Evolutionary conservation across 208 protist genomes (phyloP), one percentile per base, ranked within the genome.

Genomic region (Tritrichomonas foetus): DNA sequence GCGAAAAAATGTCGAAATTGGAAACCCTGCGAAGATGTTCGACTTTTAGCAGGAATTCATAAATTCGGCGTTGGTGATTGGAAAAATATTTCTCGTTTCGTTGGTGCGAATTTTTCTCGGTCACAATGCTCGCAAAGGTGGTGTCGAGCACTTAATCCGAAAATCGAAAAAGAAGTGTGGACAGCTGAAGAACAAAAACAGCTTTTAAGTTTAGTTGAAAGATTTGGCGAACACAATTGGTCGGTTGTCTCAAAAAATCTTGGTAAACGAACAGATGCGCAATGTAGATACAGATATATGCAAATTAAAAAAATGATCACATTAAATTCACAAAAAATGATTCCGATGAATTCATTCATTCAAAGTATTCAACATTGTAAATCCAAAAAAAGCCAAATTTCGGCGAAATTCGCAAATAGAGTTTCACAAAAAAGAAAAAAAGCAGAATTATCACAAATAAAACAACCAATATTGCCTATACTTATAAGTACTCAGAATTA

Each of bases 251-350:
- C 69, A 47, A 47, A 13, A 11, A 36, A 75, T 27, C 20, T 75
- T 20, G 69, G 44, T 13, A 36, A 36, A 44, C 14, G 69, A 44
- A 75, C 69, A 44, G 69, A 75, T 75, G 69, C 41, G 11, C 69
- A 75, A 44, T 75, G 69, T 44, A 75, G 69, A 44, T 75, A 75
- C 41, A 75, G 69, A 75, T 75, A 75, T 44, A n/a, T n/a, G n/a
- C n/a, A n/a, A n/a, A n/a, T n/a, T n/a, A n/a, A n/a, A n/a, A n/a
- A n/a, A n/a, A n/a, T n/a, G n/a, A n/a, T n/a, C n/a, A n/a, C n/a
- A n/a, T n/a, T n/a, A n/a, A n/a, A n/a, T n/a, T n/a, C n/a, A n/a
- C n/a, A n/a, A n/a, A n/a, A n/a, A n/a, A n/a, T n/a, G n/a, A n/a
- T n/a, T n/a, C n/a, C n/a, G n/a, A n/a, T n/a, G n/a, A n/a, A n/a